phyloP scores from a whole-genome alignment of 169 alveolate genomes.

The Plasmodium vinckei region DNA sequence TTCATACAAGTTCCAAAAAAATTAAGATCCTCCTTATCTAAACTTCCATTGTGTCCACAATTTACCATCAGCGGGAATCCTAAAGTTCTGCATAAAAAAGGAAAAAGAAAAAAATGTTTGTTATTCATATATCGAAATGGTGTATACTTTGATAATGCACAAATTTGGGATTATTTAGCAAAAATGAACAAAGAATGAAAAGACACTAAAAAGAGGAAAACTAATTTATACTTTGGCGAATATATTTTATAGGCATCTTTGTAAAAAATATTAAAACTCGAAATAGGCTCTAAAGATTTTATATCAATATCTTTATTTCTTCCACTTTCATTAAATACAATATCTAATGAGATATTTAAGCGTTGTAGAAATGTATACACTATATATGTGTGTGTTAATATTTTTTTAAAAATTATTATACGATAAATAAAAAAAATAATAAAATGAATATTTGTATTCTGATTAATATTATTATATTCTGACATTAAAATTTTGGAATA shows the following conservation, averaged over 20 bases:
- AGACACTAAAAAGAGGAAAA: background rate
- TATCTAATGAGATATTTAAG: conserved; percentile 41
- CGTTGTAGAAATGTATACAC: conserved; percentile 61
- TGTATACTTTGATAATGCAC: background rate
- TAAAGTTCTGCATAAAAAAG: conserved; percentile 45
- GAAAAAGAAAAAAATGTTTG: conserved; percentile 3
- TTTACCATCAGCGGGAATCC: conserved; percentile 62
- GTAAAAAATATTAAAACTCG: conserved; percentile 38
- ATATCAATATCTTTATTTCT: conserved; percentile 5
- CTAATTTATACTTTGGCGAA: conserved; percentile 37
- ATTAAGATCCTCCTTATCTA: conserved; percentile 33
- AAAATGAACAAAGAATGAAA: background rate
- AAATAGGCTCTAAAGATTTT: conserved; percentile 23
- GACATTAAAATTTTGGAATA: conserved; percentile 28
- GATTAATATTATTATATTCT: conserved; percentile 57
- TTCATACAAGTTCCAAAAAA: conserved; percentile 39
- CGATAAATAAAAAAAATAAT: conserved; percentile 70
- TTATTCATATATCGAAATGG: background rate
- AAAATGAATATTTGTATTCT: conserved; percentile 50
- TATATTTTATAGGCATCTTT: conserved; percentile 52
- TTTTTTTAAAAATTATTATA: conserved; percentile 54
- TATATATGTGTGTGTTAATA: conserved; percentile 64
- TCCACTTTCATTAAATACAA: conserved; percentile 12
- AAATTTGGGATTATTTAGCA: background rate
- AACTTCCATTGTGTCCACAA: conserved; percentile 68